A percentile compares a stretch with the other conserved stretches of the same genome.
Conservation (phyloP, 306 rosid species). For the Medicago arabica region DNA sequence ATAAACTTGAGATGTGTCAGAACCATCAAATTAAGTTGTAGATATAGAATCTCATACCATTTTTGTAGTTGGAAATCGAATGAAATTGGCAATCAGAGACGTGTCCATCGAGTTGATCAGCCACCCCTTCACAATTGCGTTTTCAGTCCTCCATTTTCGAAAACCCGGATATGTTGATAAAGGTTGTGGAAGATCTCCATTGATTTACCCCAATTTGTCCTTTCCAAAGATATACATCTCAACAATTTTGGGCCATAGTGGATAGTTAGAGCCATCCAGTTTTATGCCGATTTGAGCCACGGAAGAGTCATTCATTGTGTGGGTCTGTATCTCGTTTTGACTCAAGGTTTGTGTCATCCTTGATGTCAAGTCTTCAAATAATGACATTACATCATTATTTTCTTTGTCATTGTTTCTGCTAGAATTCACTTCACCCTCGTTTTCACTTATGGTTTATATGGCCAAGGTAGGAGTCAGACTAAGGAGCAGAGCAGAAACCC, state of each 20-base stretch:
- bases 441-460: background rate
- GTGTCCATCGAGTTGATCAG: background rate
- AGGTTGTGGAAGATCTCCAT: background rate
- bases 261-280: background rate
- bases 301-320: background rate
- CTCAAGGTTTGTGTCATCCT: conserved; percentile 6
- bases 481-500: background rate
- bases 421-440: background rate
- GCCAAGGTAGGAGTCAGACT: background rate
- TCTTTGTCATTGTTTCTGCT: background rate
- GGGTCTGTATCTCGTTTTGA: background rate
- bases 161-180: background rate
- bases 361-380: background rate
- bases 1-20: conserved; percentile 5
- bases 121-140: background rate
- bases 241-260: background rate
- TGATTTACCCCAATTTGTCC: background rate
- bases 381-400: background rate
- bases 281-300: background rate
- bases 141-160: background rate
- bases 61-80: background rate
- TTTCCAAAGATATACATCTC: conserved; percentile 1
- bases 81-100: background rate
- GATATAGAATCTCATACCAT: background rate
- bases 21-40: background rate